Conservation (phyloP, 225 moss, liverwort and hornwort genomes). For the Bryoerythrophyllum caledonicum region DNA sequence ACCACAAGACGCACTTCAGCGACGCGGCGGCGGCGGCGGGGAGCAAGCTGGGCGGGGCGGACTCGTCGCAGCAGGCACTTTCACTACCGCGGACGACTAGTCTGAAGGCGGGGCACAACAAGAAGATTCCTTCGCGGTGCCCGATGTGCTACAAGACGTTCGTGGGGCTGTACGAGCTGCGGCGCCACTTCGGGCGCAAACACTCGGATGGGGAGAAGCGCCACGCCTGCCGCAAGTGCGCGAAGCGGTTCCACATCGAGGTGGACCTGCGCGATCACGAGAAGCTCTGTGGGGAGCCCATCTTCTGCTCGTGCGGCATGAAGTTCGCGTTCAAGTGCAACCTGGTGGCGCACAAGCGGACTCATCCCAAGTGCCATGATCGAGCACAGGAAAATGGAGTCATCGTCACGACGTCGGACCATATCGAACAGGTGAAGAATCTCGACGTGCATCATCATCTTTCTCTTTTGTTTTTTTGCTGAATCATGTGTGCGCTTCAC, state of each 20-base stretch:
- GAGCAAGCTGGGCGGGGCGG: neutral
- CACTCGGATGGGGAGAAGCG: constrained; percentile 82
- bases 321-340: constrained; percentile 62
- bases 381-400: neutral
- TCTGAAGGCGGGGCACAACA: constrained; percentile 78
- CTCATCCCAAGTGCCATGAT: constrained; percentile 36
- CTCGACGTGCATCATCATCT: neutral
- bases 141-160: constrained; percentile 75
- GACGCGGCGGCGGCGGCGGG: constrained; percentile 24
- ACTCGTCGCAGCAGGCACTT: neutral
- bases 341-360: constrained; percentile 51
- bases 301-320: constrained; percentile 49
- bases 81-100: neutral
- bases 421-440: neutral
- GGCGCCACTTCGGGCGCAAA: constrained; percentile 79
- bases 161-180: constrained; percentile 85
- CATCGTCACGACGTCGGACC: neutral
- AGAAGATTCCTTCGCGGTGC: constrained; percentile 78
- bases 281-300: constrained; percentile 60
- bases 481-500: too few relatives aligned
- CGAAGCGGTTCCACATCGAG: constrained; percentile 80
- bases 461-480: too few relatives aligned
- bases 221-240: constrained; percentile 71
- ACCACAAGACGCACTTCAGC: constrained; percentile 51
- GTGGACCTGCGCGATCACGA: constrained; percentile 81